These are phyloP conservation scores for Rhizopus arrhizus DNA, from an alignment of 371 early-diverging fungal species.

Conservation along the genomic window DNA sequence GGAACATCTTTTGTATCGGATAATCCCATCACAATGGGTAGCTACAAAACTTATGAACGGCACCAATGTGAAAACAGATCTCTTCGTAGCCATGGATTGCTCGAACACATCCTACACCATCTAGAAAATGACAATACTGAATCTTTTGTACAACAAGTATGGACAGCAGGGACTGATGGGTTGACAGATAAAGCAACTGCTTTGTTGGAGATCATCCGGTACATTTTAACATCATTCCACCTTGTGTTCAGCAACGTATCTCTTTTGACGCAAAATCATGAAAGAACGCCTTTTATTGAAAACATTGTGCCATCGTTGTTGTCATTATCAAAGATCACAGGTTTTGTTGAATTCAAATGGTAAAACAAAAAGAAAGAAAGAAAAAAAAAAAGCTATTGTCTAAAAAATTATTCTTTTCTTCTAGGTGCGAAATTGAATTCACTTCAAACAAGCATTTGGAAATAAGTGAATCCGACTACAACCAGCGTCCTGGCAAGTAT, in stretches of 20 bases:
- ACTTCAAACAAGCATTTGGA: constrained; percentile 10
- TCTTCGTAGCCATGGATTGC: constrained; percentile 3
- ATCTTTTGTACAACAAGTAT: constrained; percentile 15
- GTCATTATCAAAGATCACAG: constrained; percentile 15
- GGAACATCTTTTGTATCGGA: constrained; percentile 5
- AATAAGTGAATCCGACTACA: constrained; percentile 11
- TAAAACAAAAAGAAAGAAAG: constrained; percentile 2
- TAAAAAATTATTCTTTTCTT: constrained; percentile 1
- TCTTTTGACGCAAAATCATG: constrained; percentile 10
- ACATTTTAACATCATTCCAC: constrained; percentile 14
- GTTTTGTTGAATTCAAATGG: constrained; percentile 13
- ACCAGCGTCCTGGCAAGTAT: constrained; percentile 6
- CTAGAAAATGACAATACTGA: constrained; percentile 15
- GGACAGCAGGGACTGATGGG: constrained; percentile 7
- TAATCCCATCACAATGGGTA: not conserved
- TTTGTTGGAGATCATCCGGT: constrained; percentile 10
- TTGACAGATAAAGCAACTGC: constrained; percentile 17
- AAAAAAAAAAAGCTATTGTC: constrained; percentile 6
- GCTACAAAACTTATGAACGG: constrained; percentile 1
- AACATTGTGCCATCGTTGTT: constrained; percentile 19
- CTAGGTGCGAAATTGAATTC: constrained; percentile 19
- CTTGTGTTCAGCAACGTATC: constrained; percentile 7
- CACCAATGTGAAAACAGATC: constrained; percentile 1
- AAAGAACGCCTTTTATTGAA: constrained; percentile 11
- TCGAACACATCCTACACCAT: constrained; percentile 2